Conservation (phyloP, 179 eudicot species). For the Silene coronaria region DNA sequence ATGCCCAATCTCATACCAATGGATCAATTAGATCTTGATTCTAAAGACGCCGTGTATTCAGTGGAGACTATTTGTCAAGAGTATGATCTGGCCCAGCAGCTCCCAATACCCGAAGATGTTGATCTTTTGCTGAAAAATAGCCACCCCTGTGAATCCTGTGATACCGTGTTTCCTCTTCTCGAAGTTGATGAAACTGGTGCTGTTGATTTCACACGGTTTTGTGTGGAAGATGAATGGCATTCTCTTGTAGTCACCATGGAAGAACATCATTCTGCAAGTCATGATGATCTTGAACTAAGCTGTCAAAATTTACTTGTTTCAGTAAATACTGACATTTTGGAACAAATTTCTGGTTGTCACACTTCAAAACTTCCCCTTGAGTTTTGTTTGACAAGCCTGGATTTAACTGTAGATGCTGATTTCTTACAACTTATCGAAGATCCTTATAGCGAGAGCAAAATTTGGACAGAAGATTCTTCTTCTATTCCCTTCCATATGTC, state of each 20-base stretch:
- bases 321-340: constrained; percentile 41
- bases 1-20: constrained; percentile 26
- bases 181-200: constrained; percentile 67
- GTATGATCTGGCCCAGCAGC: constrained; percentile 32
- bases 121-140: constrained; percentile 29
- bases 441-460: constrained; percentile 28
- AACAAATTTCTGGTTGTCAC: constrained; percentile 36
- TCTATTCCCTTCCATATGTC: constrained; percentile 11
- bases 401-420: constrained; percentile 36
- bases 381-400: constrained; percentile 27
- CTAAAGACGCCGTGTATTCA: constrained; percentile 39
- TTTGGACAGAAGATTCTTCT: constrained; percentile 23
- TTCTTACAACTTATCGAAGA: constrained; percentile 39
- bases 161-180: constrained; percentile 44
- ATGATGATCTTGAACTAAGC: constrained; percentile 30
- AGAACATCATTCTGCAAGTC: constrained; percentile 26
- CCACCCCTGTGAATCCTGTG: constrained; percentile 20
- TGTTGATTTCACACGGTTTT: constrained; percentile 30
- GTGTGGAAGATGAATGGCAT: constrained; percentile 34
- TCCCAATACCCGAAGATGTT: constrained; percentile 39
- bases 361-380: constrained; percentile 31
- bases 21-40: constrained; percentile 34
- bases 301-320: constrained; percentile 47
- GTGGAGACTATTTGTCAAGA: constrained; percentile 43
- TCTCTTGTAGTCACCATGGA: constrained; percentile 37